Percentiles rank a stretch among this genome's conserved stretches.
Evolutionary conservation across 176 grass and related monocot species (phyloP).

Genomic region (Avena atlantica): DNA sequence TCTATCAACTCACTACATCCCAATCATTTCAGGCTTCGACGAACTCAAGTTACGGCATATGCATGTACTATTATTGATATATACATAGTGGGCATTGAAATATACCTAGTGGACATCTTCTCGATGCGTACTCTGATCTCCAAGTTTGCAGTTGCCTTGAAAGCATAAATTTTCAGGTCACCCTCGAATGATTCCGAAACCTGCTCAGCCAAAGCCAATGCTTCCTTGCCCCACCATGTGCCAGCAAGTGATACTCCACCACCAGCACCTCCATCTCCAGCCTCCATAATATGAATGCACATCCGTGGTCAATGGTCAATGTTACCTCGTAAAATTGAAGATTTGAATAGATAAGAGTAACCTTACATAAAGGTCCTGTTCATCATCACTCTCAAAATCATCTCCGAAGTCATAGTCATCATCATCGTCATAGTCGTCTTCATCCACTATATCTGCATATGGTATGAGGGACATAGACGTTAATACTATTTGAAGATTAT

Average conservation of each 20-base stretch:
- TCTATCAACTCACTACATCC: neutral
- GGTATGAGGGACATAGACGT: neutral
- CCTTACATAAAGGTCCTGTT: conserved; percentile 62
- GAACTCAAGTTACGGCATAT: conserved; percentile 14
- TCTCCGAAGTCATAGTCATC: conserved; percentile 49
- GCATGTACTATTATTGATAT: conserved; percentile 19
- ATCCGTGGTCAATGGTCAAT: conserved; percentile 27
- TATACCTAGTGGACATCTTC: conserved; percentile 92
- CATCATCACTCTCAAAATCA: conserved; percentile 65
- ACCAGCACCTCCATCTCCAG: conserved; percentile 89
- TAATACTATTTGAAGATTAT: neutral
- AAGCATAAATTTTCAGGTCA: conserved; percentile 91
- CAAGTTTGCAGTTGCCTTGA: conserved; percentile 72
- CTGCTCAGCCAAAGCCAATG: conserved; percentile 79
- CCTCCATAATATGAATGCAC: conserved; percentile 52
- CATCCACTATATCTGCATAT: conserved; percentile 46
- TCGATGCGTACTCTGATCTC: conserved; percentile 79
- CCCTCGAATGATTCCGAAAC: conserved; percentile 65
- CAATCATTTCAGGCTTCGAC: neutral
- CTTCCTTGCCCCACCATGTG: conserved; percentile 86
- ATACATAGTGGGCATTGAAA: conserved; percentile 70
- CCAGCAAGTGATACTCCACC: conserved; percentile 86
- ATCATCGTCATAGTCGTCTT: conserved; percentile 35
- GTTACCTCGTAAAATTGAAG: conserved; percentile 2
- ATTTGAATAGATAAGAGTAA: conserved; percentile 10